These are phyloP conservation scores for Russula virescens DNA, from an alignment of 768 basidiomycete species.

Conservation along the genomic window DNA sequence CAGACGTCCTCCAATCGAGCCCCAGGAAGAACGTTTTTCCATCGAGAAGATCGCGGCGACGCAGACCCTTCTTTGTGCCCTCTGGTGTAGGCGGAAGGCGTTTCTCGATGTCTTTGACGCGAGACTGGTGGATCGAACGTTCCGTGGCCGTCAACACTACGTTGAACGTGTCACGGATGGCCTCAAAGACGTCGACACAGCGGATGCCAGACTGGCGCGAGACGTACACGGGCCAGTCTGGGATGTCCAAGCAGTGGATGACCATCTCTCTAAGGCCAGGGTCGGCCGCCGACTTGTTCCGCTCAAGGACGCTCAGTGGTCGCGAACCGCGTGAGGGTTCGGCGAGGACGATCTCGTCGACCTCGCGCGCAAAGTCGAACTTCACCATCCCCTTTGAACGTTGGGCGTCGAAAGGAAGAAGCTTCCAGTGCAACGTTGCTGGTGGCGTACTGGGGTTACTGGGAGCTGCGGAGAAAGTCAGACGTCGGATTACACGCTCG, in stretches of 20 bases:
- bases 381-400: slow-evolving; percentile 36
- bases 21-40: slow-evolving; percentile 52
- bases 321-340: slow-evolving; percentile 27
- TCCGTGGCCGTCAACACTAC: slow-evolving; percentile 43
- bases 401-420: slow-evolving; percentile 38
- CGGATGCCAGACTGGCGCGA: slow-evolving; percentile 41
- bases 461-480: background rate
- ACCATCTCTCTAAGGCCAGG: slow-evolving; percentile 43
- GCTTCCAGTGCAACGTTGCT: slow-evolving; percentile 44
- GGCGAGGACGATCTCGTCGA: slow-evolving; percentile 31
- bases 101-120: slow-evolving; percentile 32
- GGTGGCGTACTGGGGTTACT: slow-evolving; percentile 31
- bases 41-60: slow-evolving; percentile 50
- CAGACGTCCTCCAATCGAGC: slow-evolving; percentile 28
- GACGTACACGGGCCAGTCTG: slow-evolving; percentile 40
- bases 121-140: slow-evolving; percentile 27
- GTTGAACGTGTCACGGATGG: slow-evolving; percentile 47
- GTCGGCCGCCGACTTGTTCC: slow-evolving; percentile 40
- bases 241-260: slow-evolving; percentile 40
- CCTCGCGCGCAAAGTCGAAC: slow-evolving; percentile 41
- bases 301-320: slow-evolving; percentile 35
- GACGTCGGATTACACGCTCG: background rate
- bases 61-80: slow-evolving; percentile 38
- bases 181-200: slow-evolving; percentile 54
- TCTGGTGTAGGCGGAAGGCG: slow-evolving; percentile 35